Base-by-base conservation (phyloP, 2,329 filamentous ascomycete species). In the Sclerotinia minor region DNA sequence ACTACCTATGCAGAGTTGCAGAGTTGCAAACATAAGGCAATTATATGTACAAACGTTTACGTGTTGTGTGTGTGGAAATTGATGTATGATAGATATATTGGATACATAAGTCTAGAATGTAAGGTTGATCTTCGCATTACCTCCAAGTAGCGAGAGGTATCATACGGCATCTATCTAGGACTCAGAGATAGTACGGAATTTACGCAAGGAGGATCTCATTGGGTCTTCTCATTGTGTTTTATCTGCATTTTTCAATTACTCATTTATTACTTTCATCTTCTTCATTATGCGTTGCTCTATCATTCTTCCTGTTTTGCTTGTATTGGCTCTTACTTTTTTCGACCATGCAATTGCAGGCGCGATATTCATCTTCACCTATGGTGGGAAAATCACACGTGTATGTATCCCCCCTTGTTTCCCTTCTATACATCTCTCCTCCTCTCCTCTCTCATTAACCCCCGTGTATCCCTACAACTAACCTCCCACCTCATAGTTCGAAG, bases 351-450 rank as follows among this genome's bases (percentile, higher is more conserved):
- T 5, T n/a, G 50, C 64, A 21, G 44, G 53, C 19, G 53, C 41
- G 1, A 41, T 65, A 26, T 65, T 65, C 17, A 49, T 65, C 41
- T 65, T 50, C 29, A 58, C 53, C 1, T 49, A 35, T 35, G 52
- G 50, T 17, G 64, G 64, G 1, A 65, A 65, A 26, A 59, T 65
- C n/a, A 65, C 41, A 21, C 64, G 53, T 15, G 41, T 65, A 59
- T 9, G 5, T 55, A 19, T 24, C 6, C 6, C 7, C 19, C 41
- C n/a, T n/a, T n/a, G n/a, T n/a, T 1, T 13, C 24, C 44, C 17
- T 2, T 6, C 1, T 54, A n/a, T 32, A 29, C 35, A 9, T n/a
- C 17, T 13, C 26, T 0, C 19, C 32, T 5, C 32, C 3, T 11
- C 24, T 44, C 15, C 19, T 41, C 29, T 29, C 38, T 13, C 41